Evolutionary conservation across 352 stramenopile species (phyloP), one percentile per base, ranked within the genome.

Genomic region (Phytophthora palmivora): DNA sequence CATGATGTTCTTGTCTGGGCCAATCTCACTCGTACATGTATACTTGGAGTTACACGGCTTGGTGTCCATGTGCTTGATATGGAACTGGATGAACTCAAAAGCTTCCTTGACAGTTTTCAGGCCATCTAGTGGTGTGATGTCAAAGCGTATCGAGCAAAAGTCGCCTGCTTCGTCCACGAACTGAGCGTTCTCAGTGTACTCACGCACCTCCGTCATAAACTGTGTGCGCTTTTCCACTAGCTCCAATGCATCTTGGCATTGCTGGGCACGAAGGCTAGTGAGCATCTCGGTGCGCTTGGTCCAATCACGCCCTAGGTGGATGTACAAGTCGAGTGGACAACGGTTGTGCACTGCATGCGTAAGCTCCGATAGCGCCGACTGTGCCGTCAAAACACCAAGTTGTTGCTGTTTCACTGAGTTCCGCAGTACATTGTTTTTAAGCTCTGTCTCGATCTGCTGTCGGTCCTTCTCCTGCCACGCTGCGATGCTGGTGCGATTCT

Each of bases 181-280:
- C 28, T 78, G 74, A 22, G 76, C 76, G 43, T 59, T 73, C 16
- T 75, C 63, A 2, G 56, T 42, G 45, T 78, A 77, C 5, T 73
- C 67, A 9, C 71, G 67, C 3, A 56, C 63, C 6, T 72, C 51
- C 4, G 79, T 70, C 30, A 84, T 49, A 33, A 85, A 82, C 21
- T 68, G 77, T 19, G 67, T 78, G 10, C 79, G 74, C 26, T 75
- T 74, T n/a, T 74, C 65, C 24, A 87, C 39, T n/a, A 82, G 70
- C 21, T 70, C 68, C 12, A 36, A 39, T 14, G 79, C 76, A 16
- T 81, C 49, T 18, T 48, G 64, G 6, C 84, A 64, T 41, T 84
- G 75, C 36, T 76, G 69, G 5, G 64, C 56, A 7, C 79, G 77
- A 15, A 87, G 21, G 10, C 45, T 47, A 9, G 57, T 30, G 3